Evolutionary conservation across 2,329 filamentous ascomycete genomes (phyloP), one percentile per base, ranked within the genome.

Genomic region (Cercospora zeina): DNA sequence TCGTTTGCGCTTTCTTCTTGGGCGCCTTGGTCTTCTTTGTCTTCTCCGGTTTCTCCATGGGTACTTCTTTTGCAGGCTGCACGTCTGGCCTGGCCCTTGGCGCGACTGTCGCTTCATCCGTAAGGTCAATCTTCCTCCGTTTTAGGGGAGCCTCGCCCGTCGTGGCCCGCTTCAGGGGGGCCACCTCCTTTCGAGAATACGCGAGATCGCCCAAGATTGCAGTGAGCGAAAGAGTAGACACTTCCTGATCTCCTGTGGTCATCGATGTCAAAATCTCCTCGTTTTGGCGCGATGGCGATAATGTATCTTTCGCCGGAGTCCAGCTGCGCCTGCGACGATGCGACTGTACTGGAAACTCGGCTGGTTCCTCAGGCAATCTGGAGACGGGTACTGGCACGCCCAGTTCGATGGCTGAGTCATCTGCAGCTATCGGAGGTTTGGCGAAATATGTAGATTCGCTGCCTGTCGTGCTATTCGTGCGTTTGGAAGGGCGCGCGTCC

Each of bases 1-100:
- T 87, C 0, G 91, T 96, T 42, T 85, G 86, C 0, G 87, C 77
- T 73, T 89, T 93, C 76, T 89, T 91, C 74, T 85, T 87, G 3
- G 82, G 77, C 4, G 80, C 49, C 54, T 68, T 70, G 10, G 58
- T 60, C 39, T 62, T 67, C 51, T 70, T 73, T 77, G 30, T 79
- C 69, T 59, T 72, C 69, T 63, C 74, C n/a, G 6, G 14, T 2
- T 49, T 14, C 16, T 54, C 37, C 1, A 14, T 9, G 4, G 27
- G 30, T 13, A 3, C 30, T 19, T 53, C 56, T 31, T 51, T 39
- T 9, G 19, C 55, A 21, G 13, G 16, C 10, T 54, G n/a, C 3
- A 24, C 2, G 1, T 19, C 27, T 39, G 55, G 55, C 8, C 47
- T 55, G 13, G 49, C 37, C 7, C 54, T 42, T 8, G 57, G 37